phyloP scores from a whole-genome alignment of 2,329 filamentous ascomycete species.

The Neurospora sp. region DNA sequence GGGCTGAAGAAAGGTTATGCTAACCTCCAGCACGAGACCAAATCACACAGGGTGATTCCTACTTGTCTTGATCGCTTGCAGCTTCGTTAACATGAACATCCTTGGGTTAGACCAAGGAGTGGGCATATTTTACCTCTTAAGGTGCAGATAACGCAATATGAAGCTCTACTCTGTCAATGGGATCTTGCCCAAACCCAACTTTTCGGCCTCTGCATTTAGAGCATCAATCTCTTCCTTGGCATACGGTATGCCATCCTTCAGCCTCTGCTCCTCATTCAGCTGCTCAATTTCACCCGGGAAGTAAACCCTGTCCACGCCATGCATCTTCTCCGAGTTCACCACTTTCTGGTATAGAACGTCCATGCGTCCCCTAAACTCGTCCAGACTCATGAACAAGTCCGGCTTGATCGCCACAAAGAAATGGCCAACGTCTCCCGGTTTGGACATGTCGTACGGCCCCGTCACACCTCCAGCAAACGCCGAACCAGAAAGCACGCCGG shows the following conservation, averaged over 20 bases:
- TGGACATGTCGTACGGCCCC: conserved; percentile 63
- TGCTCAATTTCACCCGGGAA: conserved; percentile 56
- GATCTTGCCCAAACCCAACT: conserved; percentile 27
- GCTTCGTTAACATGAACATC: too few relatives aligned
- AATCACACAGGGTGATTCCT: neutral
- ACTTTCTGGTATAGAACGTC: conserved; percentile 44
- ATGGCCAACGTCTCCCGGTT: conserved; percentile 62
- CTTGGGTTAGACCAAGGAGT: neutral
- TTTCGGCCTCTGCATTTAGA: conserved; percentile 43
- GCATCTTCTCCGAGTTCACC: conserved; percentile 42
- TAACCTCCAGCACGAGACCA: neutral
- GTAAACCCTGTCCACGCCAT: conserved; percentile 48
- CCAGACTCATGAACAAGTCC: conserved; percentile 61
- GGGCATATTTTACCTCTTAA: neutral
- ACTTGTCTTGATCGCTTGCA: neutral
- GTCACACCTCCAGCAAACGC: conserved; percentile 72
- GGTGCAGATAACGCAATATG: neutral
- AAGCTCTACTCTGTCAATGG: neutral
- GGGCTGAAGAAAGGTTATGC: neutral
- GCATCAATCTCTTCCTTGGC: conserved; percentile 46
- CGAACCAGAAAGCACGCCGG: conserved; percentile 65
- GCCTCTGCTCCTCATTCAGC: conserved; percentile 38
- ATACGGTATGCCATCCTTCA: conserved; percentile 48
- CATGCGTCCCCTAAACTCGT: conserved; percentile 59
- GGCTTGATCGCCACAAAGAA: conserved; percentile 66